Evolutionary conservation across 2,329 filamentous ascomycete species (phyloP).

Genomic region (Ascochyta fabae): DNA sequence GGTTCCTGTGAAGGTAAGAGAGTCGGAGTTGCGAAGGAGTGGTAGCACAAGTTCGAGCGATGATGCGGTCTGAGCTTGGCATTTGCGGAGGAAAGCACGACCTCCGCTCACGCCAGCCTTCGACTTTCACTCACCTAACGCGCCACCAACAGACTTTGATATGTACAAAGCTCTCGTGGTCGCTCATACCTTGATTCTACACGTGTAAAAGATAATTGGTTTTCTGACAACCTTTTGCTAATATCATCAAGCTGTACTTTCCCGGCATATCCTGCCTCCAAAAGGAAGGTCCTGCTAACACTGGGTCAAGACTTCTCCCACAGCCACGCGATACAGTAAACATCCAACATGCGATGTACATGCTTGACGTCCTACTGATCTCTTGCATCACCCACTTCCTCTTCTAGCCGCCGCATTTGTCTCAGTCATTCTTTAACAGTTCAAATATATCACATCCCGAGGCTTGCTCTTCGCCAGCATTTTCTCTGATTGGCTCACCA

Average conservation of each 20-base stretch:
- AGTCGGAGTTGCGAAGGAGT: not conserved
- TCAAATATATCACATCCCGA: not conserved
- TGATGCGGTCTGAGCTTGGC: conserved; percentile 15
- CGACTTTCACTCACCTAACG: not conserved
- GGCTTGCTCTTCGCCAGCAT: conserved; percentile 3
- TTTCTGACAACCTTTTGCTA: not conserved
- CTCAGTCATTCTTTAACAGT: conserved; percentile 4
- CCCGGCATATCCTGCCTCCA: not conserved
- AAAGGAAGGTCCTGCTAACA: not conserved
- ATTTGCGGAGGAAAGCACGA: conserved; percentile 9
- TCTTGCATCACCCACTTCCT: not conserved
- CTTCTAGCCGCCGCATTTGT: not conserved
- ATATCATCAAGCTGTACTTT: not conserved
- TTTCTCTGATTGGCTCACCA: not conserved
- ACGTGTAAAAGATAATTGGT: not conserved
- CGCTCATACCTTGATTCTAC: not conserved
- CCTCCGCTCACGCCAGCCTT: conserved; percentile 5
- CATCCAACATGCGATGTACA: not conserved
- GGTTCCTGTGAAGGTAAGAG: not conserved
- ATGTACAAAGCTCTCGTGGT: not conserved
- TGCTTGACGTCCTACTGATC: too few relatives aligned
- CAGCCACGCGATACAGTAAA: conserved; percentile 14
- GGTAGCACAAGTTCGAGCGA: conserved; percentile 11
- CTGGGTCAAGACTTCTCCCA: conserved; percentile 8
- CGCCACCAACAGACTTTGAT: not conserved